A percentile compares a stretch with the other conserved stretches of the same genome.
phyloP scores from a whole-genome alignment of 352 stramenopile genomes.

The Phytophthora brassicae region DNA sequence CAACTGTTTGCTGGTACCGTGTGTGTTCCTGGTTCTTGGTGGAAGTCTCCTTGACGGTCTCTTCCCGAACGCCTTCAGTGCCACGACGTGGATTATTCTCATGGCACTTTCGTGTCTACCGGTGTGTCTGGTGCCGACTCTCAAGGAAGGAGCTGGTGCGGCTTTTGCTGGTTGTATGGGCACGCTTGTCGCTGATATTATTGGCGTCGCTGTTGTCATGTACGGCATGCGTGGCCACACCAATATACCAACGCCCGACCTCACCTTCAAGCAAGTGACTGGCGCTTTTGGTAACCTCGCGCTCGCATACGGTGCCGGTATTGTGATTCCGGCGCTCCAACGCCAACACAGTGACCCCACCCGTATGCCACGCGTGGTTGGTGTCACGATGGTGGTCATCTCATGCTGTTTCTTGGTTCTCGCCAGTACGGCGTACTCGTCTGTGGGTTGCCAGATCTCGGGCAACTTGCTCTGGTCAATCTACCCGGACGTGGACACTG shows the following conservation, averaged over 20 bases:
- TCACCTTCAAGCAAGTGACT: constrained; percentile 48
- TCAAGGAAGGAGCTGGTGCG: constrained; percentile 46
- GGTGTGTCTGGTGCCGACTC: constrained; percentile 49
- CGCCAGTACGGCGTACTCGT: constrained; percentile 39
- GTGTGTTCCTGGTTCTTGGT: constrained; percentile 50
- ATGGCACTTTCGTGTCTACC: constrained; percentile 41
- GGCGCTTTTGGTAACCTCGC: constrained; percentile 53
- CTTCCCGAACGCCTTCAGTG: constrained; percentile 41
- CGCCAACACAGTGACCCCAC: constrained; percentile 50
- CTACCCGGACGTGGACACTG: constrained; percentile 32
- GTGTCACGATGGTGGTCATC: constrained; percentile 43
- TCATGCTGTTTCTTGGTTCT: constrained; percentile 46
- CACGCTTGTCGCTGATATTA: constrained; percentile 46
- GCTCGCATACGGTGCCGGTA: constrained; percentile 53
- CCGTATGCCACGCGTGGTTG: constrained; percentile 54
- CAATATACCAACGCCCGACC: constrained; percentile 27
- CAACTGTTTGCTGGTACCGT: constrained; percentile 45
- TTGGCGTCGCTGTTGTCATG: constrained; percentile 40
- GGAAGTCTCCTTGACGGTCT: constrained; percentile 40
- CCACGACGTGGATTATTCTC: constrained; percentile 46
- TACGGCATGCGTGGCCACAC: constrained; percentile 45
- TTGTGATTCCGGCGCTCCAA: constrained; percentile 49
- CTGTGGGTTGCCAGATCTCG: constrained; percentile 54
- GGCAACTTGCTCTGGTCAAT: constrained; percentile 58
- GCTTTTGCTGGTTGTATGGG: constrained; percentile 45